phyloP scores from a whole-genome alignment of 148 eudicot genomes.

The Amaranthus palmeri region DNA sequence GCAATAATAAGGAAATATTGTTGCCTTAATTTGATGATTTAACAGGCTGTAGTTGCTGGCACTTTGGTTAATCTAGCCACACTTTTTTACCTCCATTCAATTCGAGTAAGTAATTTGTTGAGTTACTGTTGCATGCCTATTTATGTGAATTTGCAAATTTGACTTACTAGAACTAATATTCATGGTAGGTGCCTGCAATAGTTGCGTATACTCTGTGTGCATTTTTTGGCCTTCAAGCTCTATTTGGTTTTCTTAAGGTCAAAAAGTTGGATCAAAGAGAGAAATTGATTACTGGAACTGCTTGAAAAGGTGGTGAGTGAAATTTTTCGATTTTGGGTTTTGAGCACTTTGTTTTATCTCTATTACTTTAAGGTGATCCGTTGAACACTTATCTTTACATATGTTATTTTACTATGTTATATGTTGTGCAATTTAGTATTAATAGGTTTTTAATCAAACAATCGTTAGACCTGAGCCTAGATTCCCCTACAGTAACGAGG shows the following conservation, averaged over 20 bases:
- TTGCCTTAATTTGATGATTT: conserved; percentile 16
- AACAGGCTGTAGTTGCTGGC: conserved; percentile 93
- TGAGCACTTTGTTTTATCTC: neutral
- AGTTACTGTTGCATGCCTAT: neutral
- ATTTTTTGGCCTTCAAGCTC: conserved; percentile 77
- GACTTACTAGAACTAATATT: conserved; percentile 9
- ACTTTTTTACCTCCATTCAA: conserved; percentile 70
- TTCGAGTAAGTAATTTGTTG: conserved; percentile 51
- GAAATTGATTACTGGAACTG: conserved; percentile 86
- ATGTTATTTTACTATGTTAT: too few species aligned
- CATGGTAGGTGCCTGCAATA: conserved; percentile 61
- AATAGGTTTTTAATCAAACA: neutral
- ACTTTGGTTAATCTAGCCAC: conserved; percentile 89
- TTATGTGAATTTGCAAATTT: conserved; percentile 1
- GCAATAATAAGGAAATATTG: neutral
- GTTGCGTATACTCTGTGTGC: conserved; percentile 61
- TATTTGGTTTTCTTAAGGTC: conserved; percentile 73
- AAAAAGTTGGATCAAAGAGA: conserved; percentile 82
- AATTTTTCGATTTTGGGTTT: neutral
- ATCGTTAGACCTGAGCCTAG: neutral
- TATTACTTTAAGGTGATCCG: neutral
- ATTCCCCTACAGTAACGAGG: neutral
- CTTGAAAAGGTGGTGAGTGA: conserved; percentile 49
- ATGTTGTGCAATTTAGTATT: too few species aligned
- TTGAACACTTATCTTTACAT: too few species aligned